phyloP scores from a whole-genome alignment of 257 asterid species.

The Solanum peruvianum region DNA sequence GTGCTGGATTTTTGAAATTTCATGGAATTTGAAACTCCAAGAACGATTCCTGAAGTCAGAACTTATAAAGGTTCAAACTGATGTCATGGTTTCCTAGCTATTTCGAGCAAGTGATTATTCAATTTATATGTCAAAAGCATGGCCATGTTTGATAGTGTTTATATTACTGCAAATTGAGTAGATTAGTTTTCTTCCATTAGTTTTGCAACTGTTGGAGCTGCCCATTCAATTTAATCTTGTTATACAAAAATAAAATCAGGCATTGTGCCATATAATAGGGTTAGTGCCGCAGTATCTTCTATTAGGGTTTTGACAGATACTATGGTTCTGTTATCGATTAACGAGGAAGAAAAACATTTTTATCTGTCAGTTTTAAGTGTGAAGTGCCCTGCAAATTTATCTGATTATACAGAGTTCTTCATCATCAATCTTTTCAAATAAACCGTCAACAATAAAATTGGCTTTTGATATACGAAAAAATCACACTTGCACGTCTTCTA shows the following conservation, averaged over 20 bases:
- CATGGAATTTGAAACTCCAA: neutral
- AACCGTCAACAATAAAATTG: neutral
- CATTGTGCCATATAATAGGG: neutral
- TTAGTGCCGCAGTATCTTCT: neutral
- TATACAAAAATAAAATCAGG: neutral
- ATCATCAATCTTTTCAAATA: neutral
- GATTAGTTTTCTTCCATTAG: neutral
- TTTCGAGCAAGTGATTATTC: slow-evolving; percentile 26
- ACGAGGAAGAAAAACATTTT: neutral
- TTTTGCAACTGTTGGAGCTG: neutral
- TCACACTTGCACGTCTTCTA: neutral
- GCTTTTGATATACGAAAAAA: neutral
- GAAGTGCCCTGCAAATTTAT: neutral
- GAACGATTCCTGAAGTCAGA: neutral
- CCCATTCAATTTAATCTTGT: neutral
- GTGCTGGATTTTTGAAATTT: neutral
- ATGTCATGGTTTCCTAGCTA: slow-evolving; percentile 71
- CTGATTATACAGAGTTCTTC: neutral
- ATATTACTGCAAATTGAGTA: neutral
- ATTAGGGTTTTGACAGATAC: neutral
- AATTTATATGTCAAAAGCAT: too few species aligned
- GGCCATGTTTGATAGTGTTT: neutral
- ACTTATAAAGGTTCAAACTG: neutral
- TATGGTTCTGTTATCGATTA: neutral
- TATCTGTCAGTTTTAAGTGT: neutral